These are phyloP conservation scores for Kodamaea fungicola DNA, from an alignment of 1,139 yeast genomes.

Conservation along the genomic window DNA sequence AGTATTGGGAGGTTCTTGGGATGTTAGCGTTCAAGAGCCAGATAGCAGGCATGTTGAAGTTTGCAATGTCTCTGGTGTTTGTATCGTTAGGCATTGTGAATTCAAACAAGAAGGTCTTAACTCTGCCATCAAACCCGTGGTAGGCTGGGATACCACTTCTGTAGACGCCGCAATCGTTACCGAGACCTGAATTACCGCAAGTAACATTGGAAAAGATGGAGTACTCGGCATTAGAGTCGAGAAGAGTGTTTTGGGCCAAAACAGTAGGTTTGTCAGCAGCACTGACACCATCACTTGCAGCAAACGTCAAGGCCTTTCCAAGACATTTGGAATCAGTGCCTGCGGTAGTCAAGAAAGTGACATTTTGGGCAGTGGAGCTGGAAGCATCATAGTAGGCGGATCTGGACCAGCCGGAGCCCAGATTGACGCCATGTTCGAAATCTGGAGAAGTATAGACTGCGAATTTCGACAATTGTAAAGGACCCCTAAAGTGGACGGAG, in stretches of 20 bases:
- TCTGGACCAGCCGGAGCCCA: slow-evolving; percentile 71
- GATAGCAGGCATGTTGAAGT: slow-evolving; percentile 90
- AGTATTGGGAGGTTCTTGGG: slow-evolving; percentile 88
- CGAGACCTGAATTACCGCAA: slow-evolving; percentile 50
- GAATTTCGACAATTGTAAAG: slow-evolving; percentile 71
- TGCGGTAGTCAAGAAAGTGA: slow-evolving; percentile 76
- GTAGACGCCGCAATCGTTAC: slow-evolving; percentile 80
- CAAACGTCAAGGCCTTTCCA: slow-evolving; percentile 85
- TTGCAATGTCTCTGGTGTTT: slow-evolving; percentile 38
- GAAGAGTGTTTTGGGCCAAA: slow-evolving; percentile 54
- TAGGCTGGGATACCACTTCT: slow-evolving; percentile 84
- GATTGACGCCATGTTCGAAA: slow-evolving; percentile 25
- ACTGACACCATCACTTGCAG: slow-evolving; percentile 67
- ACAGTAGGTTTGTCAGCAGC: slow-evolving; percentile 62
- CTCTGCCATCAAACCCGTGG: slow-evolving; percentile 80
- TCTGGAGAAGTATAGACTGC: slow-evolving; percentile 44
- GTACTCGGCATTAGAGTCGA: slow-evolving; percentile 73
- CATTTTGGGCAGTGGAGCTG: slow-evolving; percentile 56
- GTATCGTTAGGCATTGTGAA: slow-evolving; percentile 83
- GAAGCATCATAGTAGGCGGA: slow-evolving; percentile 58
- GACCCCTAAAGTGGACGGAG: slow-evolving; percentile 94
- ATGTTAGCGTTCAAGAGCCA: slow-evolving; percentile 94
- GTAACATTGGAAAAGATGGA: slow-evolving; percentile 67
- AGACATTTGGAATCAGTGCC: slow-evolving; percentile 78
- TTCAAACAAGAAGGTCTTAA: slow-evolving; percentile 85